phyloP scores from a whole-genome alignment of 768 basidiomycete species.

The Dioszegia hungarica region DNA sequence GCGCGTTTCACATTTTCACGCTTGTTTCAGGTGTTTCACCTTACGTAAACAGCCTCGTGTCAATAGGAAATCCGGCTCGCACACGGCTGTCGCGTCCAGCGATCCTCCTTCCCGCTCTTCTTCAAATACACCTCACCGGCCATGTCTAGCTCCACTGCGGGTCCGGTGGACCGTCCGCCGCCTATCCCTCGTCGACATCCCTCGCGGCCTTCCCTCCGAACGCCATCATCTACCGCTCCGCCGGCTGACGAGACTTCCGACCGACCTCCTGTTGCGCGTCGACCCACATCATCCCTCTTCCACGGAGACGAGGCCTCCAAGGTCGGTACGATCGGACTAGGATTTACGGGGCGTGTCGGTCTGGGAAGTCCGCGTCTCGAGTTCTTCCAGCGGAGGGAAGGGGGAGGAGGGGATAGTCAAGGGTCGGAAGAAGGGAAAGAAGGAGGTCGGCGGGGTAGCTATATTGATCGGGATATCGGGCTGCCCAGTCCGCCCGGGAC shows the following conservation, averaged over 20 bases:
- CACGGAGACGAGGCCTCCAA: background rate
- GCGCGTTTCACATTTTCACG: background rate
- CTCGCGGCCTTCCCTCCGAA: background rate
- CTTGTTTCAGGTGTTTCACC: background rate
- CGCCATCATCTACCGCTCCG: background rate
- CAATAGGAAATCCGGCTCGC: background rate
- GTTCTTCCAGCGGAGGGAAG: background rate
- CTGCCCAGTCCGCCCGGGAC: slow-evolving; percentile 39
- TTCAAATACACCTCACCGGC: background rate
- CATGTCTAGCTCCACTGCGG: background rate
- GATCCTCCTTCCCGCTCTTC: background rate
- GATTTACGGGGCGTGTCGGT: background rate
- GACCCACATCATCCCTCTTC: background rate
- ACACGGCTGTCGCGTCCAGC: no score
- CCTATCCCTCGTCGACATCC: slow-evolving; percentile 7
- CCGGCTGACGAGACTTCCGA: background rate
- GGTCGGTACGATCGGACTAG: background rate
- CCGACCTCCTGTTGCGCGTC: background rate
- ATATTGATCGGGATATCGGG: slow-evolving; percentile 22
- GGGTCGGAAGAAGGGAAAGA: background rate
- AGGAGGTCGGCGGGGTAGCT: background rate
- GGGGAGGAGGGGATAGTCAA: background rate
- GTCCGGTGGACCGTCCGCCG: background rate
- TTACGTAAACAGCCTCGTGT: background rate
- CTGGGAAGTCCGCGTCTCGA: slow-evolving; percentile 3